Evolutionary conservation across 176 grass and related monocot genomes (phyloP).

Genomic region (Phoenix roebelenii): DNA sequence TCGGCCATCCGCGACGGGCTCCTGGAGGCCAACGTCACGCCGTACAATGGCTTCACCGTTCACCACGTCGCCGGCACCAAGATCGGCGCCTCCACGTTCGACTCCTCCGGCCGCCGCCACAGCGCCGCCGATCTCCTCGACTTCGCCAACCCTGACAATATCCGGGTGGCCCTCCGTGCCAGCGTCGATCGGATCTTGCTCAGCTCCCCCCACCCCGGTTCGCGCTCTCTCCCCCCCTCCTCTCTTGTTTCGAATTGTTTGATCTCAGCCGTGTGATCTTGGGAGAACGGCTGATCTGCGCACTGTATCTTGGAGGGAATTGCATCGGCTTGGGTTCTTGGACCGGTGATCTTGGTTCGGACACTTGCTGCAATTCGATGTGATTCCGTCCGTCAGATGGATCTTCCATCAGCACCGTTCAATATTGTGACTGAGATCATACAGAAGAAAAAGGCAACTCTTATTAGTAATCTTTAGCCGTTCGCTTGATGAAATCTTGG

Average conservation of each 20-base stretch:
- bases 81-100: constrained; percentile 69
- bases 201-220: constrained; percentile 36
- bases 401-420: too few relatives aligned
- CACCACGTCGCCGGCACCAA: constrained; percentile 65
- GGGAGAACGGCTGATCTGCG: too few relatives aligned
- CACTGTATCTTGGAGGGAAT: too few relatives aligned
- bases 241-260: background rate
- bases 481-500: too few relatives aligned
- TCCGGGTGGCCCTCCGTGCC: constrained; percentile 51
- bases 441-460: too few relatives aligned
- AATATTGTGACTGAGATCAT: too few relatives aligned
- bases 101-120: constrained; percentile 46
- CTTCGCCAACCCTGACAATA: constrained; percentile 37
- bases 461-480: too few relatives aligned
- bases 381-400: too few relatives aligned
- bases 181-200: constrained; percentile 50
- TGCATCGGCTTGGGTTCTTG: too few relatives aligned
- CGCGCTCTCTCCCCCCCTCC: background rate
- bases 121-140: constrained; percentile 68
- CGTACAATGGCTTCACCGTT: constrained; percentile 69
- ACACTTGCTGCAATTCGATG: too few relatives aligned
- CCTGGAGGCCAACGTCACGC: constrained; percentile 63
- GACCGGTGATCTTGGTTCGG: too few relatives aligned
- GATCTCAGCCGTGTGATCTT: too few relatives aligned
- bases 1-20: constrained; percentile 46